phyloP scores from a whole-genome alignment of 2,329 filamentous ascomycete genomes.

The Calonectria montana region DNA sequence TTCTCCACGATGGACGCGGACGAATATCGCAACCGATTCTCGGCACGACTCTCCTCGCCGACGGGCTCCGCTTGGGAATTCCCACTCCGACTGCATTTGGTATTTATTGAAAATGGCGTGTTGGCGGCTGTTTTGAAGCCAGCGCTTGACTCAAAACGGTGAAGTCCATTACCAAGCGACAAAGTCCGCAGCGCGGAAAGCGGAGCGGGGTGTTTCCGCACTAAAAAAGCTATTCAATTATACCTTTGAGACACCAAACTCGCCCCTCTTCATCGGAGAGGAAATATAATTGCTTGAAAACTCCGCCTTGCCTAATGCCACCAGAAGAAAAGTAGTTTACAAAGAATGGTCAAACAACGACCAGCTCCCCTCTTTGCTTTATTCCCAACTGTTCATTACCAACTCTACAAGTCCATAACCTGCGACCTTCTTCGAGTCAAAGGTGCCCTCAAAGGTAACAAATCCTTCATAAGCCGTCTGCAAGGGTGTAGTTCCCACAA shows the following conservation, averaged over 20 bases:
- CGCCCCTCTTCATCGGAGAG: no score
- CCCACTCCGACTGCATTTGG: background rate
- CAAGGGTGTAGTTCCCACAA: background rate
- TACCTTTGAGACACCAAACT: background rate
- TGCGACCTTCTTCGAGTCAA: background rate
- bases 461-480: background rate
- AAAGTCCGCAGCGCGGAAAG: background rate
- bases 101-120: background rate
- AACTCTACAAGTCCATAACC: background rate
- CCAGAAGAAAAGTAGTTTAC: background rate
- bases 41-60: slow-evolving; percentile 1
- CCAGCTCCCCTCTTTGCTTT: background rate
- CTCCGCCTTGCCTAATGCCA: background rate
- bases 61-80: background rate
- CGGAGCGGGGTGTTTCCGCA: background rate
- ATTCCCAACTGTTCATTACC: background rate
- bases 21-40: background rate
- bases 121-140: background rate
- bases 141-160: background rate
- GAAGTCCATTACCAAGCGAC: background rate
- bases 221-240: background rate
- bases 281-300: no score
- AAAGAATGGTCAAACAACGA: background rate
- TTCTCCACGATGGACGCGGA: background rate
- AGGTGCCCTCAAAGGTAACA: background rate